Evolutionary conservation across 2,329 filamentous ascomycete species (phyloP), one percentile per base, ranked within the genome.

Genomic region (Aspergillus fructus): DNA sequence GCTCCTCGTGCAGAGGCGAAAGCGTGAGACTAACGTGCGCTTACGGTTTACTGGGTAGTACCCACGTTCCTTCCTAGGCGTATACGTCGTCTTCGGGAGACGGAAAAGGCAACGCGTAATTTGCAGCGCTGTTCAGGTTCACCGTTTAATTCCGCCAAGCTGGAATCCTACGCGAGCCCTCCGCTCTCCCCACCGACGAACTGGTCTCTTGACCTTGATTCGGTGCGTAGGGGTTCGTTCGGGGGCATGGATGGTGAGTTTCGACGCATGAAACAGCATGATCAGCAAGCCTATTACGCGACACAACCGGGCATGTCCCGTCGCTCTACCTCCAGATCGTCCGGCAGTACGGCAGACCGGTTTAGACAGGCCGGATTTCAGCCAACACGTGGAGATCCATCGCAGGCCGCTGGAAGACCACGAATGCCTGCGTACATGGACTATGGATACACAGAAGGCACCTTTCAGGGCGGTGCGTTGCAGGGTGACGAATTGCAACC

Each of bases 201-300:
- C 79, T 83, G 83, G 80, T 81, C 68, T 60, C 58, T 74, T 71
- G 68, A 75, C 74, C 72, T 85, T 72, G 81, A 84, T 81, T 81
- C 83, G 76, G 79, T 79, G 76, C 76, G 81, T 77, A 79, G 78
- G 77, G 78, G 80, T 74, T 78, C 79, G 76, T 76, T 78, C 70
- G 74, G 80, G 79, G 86, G 85, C 73, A 94, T 94, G 90, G 90
- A 93, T 81, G 86, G 89, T 78, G 85, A 87, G 79, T 85, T 84
- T 76, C 85, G 84, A 72, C 82, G 85, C 71, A 83, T 86, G 80
- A 88, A 89, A 83, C 88, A 89, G 80, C 85, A 89, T 83, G 89
- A 89, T 77, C 81, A 83, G 77, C 82, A 61, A 45, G 47, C 85
- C 73, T 79, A 83, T 75, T 87, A 88, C 77, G 81, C 85, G 70